A percentile compares a stretch with the other conserved stretches of the same genome.
These are phyloP conservation scores for Irpex sp. DNA, from an alignment of 1,284 basidiomycete species.

Conservation along the genomic window DNA sequence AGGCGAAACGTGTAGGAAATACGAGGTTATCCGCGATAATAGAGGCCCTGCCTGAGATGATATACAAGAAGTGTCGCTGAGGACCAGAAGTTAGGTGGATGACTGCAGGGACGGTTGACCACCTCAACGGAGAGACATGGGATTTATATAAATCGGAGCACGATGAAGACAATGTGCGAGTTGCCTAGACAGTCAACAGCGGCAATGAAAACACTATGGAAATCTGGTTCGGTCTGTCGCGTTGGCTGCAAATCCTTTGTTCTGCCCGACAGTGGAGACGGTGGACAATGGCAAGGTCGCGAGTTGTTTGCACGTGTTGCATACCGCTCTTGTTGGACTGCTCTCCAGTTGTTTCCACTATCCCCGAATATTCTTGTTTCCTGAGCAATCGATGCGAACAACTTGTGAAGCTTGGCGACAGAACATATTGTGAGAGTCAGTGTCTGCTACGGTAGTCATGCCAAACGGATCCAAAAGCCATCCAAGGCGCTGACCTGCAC, in stretches of 20 bases:
- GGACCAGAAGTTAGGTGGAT: not conserved
- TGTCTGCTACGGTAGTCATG: not conserved
- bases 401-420: not conserved
- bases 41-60: conserved; percentile 22
- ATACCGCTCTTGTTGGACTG: not conserved
- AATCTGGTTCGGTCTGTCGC: not conserved
- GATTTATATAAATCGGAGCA: not conserved
- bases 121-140: too few species aligned
- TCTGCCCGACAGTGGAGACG: not conserved
- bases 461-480: not conserved
- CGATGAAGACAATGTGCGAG: conserved; percentile 19
- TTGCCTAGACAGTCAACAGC: conserved; percentile 7
- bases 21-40: conserved; percentile 29
- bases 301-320: not conserved
- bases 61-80: too few species aligned
- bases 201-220: not conserved
- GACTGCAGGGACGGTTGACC: conserved; percentile 3
- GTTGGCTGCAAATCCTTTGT: not conserved
- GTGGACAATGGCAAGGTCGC: not conserved
- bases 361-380: not conserved
- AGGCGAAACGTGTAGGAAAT: conserved; percentile 16
- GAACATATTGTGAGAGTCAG: not conserved
- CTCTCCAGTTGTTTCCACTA: not conserved
- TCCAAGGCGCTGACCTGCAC: too few species aligned
- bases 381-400: not conserved